These are phyloP conservation scores for Trichopus zeylanicus DNA, from an alignment of 116 monocot species.

Conservation along the genomic window DNA sequence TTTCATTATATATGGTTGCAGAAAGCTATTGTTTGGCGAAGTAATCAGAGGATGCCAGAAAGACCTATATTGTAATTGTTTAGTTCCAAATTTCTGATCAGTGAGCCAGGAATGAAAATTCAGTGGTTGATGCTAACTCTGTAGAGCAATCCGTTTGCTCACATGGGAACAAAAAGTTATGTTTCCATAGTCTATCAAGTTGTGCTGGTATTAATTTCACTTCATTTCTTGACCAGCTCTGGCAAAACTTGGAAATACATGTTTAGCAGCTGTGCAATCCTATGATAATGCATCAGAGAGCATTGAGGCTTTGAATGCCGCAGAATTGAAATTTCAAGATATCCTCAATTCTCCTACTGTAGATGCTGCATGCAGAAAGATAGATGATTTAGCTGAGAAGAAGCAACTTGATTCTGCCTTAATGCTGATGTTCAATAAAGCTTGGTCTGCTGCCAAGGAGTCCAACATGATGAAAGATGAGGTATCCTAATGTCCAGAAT, in stretches of 20 bases:
- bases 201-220: not conserved
- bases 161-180: too few species aligned
- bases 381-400: slow-evolving; percentile 83
- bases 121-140: too few species aligned
- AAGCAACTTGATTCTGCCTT: slow-evolving; percentile 87
- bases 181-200: not conserved
- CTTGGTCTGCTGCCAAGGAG: slow-evolving; percentile 91
- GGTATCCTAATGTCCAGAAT: slow-evolving; percentile 28
- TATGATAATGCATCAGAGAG: slow-evolving; percentile 77
- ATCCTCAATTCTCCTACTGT: slow-evolving; percentile 73
- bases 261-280: slow-evolving; percentile 83
- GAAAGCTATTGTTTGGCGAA: too few species aligned
- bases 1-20: too few species aligned
- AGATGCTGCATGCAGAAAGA: slow-evolving; percentile 81
- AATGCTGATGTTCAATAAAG: slow-evolving; percentile 89
- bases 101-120: not conserved
- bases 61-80: too few species aligned
- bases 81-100: too few species aligned
- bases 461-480: slow-evolving; percentile 85
- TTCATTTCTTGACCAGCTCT: slow-evolving; percentile 31
- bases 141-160: too few species aligned
- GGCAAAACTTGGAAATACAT: slow-evolving; percentile 62
- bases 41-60: too few species aligned
- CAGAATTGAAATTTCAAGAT: slow-evolving; percentile 84
- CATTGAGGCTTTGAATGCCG: slow-evolving; percentile 76